phyloP scores from a whole-genome alignment of 495 filamentous ascomycete species.

The Penicillium alfredii region DNA sequence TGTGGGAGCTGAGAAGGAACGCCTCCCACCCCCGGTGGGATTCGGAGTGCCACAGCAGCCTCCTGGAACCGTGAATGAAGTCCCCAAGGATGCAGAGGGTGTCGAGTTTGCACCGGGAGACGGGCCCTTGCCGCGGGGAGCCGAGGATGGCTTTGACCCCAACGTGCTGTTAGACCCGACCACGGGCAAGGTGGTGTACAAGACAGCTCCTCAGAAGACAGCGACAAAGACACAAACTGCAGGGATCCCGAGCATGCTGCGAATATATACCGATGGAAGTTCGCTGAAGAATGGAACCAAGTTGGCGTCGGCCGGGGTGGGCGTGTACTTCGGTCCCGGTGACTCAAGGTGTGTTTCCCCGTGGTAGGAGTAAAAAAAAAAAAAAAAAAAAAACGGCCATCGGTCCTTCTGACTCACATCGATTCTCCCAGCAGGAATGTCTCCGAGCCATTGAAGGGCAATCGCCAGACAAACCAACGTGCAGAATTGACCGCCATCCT shows the following conservation, averaged over 20 bases:
- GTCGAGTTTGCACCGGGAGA: conserved; percentile 47
- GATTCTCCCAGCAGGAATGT: conserved; percentile 61
- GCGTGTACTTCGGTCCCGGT: conserved; percentile 75
- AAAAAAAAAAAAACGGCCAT: no score
- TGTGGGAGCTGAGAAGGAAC: conserved; percentile 45
- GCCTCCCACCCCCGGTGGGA: conserved; percentile 19
- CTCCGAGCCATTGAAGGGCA: conserved; percentile 70
- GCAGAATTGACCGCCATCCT: conserved; percentile 87
- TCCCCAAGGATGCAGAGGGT: conserved; percentile 33
- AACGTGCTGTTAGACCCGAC: conserved; percentile 49
- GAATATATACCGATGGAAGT: conserved; percentile 89
- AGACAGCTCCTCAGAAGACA: conserved; percentile 43
- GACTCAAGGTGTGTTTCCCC: conserved; percentile 63
- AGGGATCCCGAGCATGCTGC: conserved; percentile 46
- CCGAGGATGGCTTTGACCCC: conserved; percentile 59
- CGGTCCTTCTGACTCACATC: conserved; percentile 21
- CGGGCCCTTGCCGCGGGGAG: conserved; percentile 48
- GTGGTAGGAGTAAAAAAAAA: no score
- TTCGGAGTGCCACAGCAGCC: conserved; percentile 18
- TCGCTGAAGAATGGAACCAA: conserved; percentile 67
- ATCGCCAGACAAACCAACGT: conserved; percentile 84
- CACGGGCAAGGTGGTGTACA: conserved; percentile 56
- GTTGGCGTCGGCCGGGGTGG: conserved; percentile 72
- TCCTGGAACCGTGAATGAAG: conserved; percentile 21
- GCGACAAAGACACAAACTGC: conserved; percentile 38